These are phyloP conservation scores for Cetraspora pellucida DNA, from an alignment of 192 early-diverging fungal species.

Conservation along the genomic window DNA sequence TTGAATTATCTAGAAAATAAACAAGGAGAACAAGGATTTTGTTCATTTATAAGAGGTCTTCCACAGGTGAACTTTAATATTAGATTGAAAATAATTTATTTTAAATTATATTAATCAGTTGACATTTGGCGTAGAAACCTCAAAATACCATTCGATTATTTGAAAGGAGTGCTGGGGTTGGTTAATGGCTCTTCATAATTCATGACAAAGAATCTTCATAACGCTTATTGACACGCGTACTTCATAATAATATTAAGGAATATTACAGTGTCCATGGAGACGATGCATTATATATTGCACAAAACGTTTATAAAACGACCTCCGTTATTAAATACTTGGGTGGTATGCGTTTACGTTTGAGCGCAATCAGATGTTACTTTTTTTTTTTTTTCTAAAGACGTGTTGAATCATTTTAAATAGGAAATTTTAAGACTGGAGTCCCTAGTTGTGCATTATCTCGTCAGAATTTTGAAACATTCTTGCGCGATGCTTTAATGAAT, in stretches of 20 bases:
- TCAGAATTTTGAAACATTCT: constrained; percentile 71
- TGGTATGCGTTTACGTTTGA: constrained; percentile 41
- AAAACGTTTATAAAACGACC: constrained; percentile 86
- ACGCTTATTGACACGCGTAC: background rate
- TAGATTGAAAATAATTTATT: background rate
- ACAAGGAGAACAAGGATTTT: constrained; percentile 44
- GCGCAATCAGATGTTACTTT: background rate
- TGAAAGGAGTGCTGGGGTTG: constrained; percentile 64
- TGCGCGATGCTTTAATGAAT: constrained; percentile 78
- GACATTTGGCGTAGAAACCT: constrained; percentile 40
- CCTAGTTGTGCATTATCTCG: constrained; percentile 80
- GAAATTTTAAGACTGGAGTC: constrained; percentile 57
- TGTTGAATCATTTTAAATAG: constrained; percentile 39
- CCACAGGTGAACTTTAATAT: constrained; percentile 43
- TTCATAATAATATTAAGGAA: constrained; percentile 41
- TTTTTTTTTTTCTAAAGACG: background rate
- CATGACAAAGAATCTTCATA: background rate
- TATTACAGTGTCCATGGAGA: constrained; percentile 91
- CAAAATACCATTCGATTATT: constrained; percentile 70
- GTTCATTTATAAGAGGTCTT: constrained; percentile 58
- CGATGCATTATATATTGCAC: constrained; percentile 87
- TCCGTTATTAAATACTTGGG: constrained; percentile 90
- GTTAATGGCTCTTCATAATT: constrained; percentile 3
- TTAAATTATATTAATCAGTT: constrained; percentile 15
- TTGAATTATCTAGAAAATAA: constrained; percentile 40